Conservation (phyloP, 2,329 filamentous ascomycete species). For the Colletotrichum coccodes region DNA sequence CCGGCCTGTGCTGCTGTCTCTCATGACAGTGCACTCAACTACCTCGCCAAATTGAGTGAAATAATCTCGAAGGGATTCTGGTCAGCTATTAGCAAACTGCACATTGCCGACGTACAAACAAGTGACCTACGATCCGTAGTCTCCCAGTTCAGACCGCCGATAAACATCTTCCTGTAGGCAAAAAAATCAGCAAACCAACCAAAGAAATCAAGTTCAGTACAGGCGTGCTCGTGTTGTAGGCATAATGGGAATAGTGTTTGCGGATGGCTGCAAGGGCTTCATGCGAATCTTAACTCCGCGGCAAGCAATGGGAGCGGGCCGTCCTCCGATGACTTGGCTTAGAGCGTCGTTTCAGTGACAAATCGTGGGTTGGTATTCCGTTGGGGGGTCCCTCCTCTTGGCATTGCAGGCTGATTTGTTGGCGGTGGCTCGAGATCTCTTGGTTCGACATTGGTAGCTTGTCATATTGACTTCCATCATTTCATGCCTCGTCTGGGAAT, state of each 20-base stretch:
- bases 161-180: conserved; percentile 96
- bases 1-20: conserved; percentile 91
- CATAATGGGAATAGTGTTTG: not conserved
- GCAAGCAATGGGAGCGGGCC: not conserved
- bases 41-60: conserved; percentile 99
- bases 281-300: not conserved
- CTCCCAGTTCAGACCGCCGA: conserved; percentile 98
- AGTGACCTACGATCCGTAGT: conserved; percentile 88
- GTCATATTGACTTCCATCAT: not conserved
- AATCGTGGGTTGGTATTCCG: not conserved
- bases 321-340: not conserved
- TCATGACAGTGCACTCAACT: conserved; percentile 98
- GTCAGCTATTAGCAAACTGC: conserved; percentile 29
- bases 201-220: not conserved
- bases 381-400: not conserved
- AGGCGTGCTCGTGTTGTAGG: not conserved
- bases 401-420: not conserved
- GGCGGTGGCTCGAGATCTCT: not conserved
- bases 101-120: not conserved
- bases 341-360: not conserved
- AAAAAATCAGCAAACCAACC: conserved; percentile 10
- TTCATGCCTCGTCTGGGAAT: not conserved
- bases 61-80: conserved; percentile 96
- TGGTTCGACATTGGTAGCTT: not conserved
- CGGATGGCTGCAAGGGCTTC: not conserved